A percentile compares a stretch with the other conserved stretches of the same genome.
Conservation (phyloP, 768 basidiomycete genomes). For the Phlebiopsis flavidoalba region DNA sequence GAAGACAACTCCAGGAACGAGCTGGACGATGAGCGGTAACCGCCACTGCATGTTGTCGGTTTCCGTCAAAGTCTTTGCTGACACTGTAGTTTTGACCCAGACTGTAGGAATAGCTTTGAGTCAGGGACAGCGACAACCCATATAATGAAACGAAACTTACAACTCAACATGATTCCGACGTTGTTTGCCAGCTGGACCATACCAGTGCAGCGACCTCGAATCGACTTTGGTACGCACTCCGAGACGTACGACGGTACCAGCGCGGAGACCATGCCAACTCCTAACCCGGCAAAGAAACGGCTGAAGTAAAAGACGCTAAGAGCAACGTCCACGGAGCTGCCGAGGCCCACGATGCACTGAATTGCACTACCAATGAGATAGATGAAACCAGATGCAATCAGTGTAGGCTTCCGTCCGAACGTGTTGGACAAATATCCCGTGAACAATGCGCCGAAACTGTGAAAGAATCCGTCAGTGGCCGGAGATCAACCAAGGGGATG, state of each 20-base stretch:
- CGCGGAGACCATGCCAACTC: slow-evolving; percentile 50
- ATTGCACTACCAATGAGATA: slow-evolving; percentile 45
- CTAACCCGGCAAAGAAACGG: slow-evolving; percentile 56
- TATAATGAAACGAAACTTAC: slow-evolving; percentile 15
- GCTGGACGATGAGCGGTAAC: slow-evolving; percentile 45
- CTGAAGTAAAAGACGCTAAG: slow-evolving; percentile 39
- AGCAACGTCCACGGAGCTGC: slow-evolving; percentile 29
- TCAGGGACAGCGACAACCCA: too few species aligned
- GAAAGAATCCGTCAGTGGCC: not conserved
- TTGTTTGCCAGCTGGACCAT: slow-evolving; percentile 31
- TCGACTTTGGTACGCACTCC: slow-evolving; percentile 41
- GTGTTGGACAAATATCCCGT: slow-evolving; percentile 35
- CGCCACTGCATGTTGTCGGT: slow-evolving; percentile 45
- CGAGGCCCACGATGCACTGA: slow-evolving; percentile 39
- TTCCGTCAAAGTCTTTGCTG: slow-evolving; percentile 26
- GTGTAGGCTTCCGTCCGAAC: slow-evolving; percentile 42
- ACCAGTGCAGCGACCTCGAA: slow-evolving; percentile 48
- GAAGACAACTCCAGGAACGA: slow-evolving; percentile 30
- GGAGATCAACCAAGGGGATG: not conserved
- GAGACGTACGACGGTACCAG: slow-evolving; percentile 48
- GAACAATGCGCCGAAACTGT: slow-evolving; percentile 40
- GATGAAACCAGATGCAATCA: slow-evolving; percentile 39
- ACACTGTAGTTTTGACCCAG: slow-evolving; percentile 44
- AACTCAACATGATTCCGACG: slow-evolving; percentile 31
- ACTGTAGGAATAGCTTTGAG: slow-evolving; percentile 20